Evolutionary conservation across 169 alveolate species (phyloP).

Genomic region (Plasmodium adleri): DNA sequence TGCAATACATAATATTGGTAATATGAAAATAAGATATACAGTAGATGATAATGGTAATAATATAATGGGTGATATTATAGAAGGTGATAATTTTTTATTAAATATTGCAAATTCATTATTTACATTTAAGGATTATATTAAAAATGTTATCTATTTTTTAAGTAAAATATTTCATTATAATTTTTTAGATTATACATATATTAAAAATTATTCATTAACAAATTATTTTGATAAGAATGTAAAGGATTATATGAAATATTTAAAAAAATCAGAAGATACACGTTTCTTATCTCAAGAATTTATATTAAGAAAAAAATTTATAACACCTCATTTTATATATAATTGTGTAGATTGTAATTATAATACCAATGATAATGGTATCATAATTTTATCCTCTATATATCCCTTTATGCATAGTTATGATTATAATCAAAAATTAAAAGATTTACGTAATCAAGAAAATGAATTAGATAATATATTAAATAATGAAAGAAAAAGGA

Average conservation of each 20-base stretch:
- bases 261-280: slow-evolving; percentile 47
- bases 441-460: slow-evolving; percentile 34
- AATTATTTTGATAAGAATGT: slow-evolving; percentile 61
- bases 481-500: slow-evolving; percentile 26
- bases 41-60: slow-evolving; percentile 30
- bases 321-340: slow-evolving; percentile 51
- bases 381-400: slow-evolving; percentile 58
- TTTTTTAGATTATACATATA: slow-evolving; percentile 57
- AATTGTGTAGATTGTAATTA: slow-evolving; percentile 74
- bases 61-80: slow-evolving; percentile 50
- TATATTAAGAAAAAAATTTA: slow-evolving; percentile 44
- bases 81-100: slow-evolving; percentile 33
- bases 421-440: slow-evolving; percentile 62
- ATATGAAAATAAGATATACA: slow-evolving; percentile 46
- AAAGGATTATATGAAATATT: slow-evolving; percentile 63
- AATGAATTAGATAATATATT: slow-evolving; percentile 48
- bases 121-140: slow-evolving; percentile 40
- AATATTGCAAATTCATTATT: slow-evolving; percentile 25
- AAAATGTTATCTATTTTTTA: slow-evolving; percentile 25
- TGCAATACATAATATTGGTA: not conserved
- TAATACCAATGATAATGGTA: slow-evolving; percentile 70
- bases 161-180: slow-evolving; percentile 73
- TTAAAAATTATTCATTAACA: slow-evolving; percentile 57
- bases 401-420: slow-evolving; percentile 63
- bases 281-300: slow-evolving; percentile 32